These are phyloP conservation scores for Chaetomium olivaceum DNA, from an alignment of 2,329 filamentous ascomycete species.

Conservation along the genomic window DNA sequence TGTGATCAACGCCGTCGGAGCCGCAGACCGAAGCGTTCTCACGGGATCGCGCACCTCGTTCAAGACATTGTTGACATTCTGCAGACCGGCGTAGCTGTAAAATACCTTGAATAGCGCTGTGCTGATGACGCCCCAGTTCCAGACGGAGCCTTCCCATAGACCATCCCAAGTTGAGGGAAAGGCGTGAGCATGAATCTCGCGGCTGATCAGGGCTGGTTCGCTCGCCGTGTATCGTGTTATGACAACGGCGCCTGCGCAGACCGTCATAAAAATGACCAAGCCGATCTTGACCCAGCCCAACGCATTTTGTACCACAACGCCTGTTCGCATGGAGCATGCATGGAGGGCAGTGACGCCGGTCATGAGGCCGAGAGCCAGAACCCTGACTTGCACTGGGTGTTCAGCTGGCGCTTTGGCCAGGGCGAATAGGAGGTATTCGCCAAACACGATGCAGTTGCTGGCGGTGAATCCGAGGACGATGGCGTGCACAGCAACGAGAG, in stretches of 20 bases:
- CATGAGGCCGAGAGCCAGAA: slow-evolving; percentile 58
- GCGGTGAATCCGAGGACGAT: slow-evolving; percentile 67
- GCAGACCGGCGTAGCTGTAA: slow-evolving; percentile 67
- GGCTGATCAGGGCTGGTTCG: neutral
- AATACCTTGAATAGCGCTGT: slow-evolving; percentile 69
- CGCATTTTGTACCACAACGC: slow-evolving; percentile 60
- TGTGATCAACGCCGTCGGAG: slow-evolving; percentile 59
- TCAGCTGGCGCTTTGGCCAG: slow-evolving; percentile 54
- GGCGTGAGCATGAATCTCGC: neutral
- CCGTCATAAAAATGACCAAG: slow-evolving; percentile 60
- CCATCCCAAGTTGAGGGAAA: slow-evolving; percentile 47
- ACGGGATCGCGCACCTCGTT: slow-evolving; percentile 71
- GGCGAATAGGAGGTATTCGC: slow-evolving; percentile 64
- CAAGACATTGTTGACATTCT: slow-evolving; percentile 69
- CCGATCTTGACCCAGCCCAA: slow-evolving; percentile 65
- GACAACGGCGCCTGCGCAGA: slow-evolving; percentile 58
- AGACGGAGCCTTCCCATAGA: slow-evolving; percentile 65
- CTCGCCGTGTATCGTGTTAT: slow-evolving; percentile 39
- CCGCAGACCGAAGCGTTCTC: slow-evolving; percentile 63
- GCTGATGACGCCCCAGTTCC: slow-evolving; percentile 68
- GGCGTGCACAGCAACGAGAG: slow-evolving; percentile 62
- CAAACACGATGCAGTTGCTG: slow-evolving; percentile 70
- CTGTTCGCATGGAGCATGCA: slow-evolving; percentile 56
- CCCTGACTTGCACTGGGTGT: slow-evolving; percentile 48
- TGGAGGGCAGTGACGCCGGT: slow-evolving; percentile 60